A percentile compares a stretch with the other conserved stretches of the same genome.
Evolutionary conservation across 768 basidiomycete genomes (phyloP).

Genomic region (Boletellus sp.): DNA sequence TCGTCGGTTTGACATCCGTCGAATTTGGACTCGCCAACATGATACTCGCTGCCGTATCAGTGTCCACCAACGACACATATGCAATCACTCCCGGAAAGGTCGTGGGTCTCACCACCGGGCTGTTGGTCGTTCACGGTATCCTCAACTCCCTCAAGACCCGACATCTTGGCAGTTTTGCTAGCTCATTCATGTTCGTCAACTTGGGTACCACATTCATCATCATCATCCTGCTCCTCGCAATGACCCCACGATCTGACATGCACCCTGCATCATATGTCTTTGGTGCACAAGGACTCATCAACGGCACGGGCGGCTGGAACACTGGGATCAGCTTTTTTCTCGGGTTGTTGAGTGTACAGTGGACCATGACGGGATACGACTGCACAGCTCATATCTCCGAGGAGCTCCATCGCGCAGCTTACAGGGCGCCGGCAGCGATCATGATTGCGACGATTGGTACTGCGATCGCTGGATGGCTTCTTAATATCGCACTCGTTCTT

Average conservation of each 20-base stretch:
- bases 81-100: slow-evolving; percentile 37
- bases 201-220: slow-evolving; percentile 39
- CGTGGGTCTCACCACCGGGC: slow-evolving; percentile 37
- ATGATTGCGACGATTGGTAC: slow-evolving; percentile 45
- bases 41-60: slow-evolving; percentile 27
- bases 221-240: slow-evolving; percentile 40
- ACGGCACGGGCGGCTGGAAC: slow-evolving; percentile 38
- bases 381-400: slow-evolving; percentile 32
- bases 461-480: slow-evolving; percentile 52
- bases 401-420: slow-evolving; percentile 51
- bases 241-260: slow-evolving; percentile 49
- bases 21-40: slow-evolving; percentile 35
- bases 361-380: slow-evolving; percentile 39
- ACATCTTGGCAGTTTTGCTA: slow-evolving; percentile 32
- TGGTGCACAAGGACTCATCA: slow-evolving; percentile 38
- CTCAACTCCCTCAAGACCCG: slow-evolving; percentile 43
- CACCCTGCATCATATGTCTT: slow-evolving; percentile 55
- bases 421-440: slow-evolving; percentile 43
- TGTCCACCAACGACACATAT: slow-evolving; percentile 29
- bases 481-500: slow-evolving; percentile 60
- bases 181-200: slow-evolving; percentile 44
- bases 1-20: slow-evolving; percentile 31
- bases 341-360: slow-evolving; percentile 46
- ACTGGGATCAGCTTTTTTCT: slow-evolving; percentile 35
- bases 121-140: slow-evolving; percentile 40